Evolutionary conservation across 108 stramenopile genomes (phyloP).

Genomic region (Discostella pseudostelligera): DNA sequence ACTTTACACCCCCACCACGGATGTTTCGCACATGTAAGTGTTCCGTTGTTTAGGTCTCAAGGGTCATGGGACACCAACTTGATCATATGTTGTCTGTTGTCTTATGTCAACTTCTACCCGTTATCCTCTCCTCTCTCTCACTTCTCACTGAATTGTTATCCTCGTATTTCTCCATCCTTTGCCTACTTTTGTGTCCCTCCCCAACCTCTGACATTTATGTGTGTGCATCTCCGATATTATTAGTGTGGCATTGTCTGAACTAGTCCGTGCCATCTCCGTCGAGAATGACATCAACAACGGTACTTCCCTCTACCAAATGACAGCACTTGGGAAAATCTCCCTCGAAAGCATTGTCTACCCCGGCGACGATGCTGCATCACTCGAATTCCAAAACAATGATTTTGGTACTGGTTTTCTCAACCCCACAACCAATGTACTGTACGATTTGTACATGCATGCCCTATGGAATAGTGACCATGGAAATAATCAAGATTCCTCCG

Average conservation of each 20-base stretch:
- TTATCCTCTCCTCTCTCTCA: no score
- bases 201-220: no score
- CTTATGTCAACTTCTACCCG: no score
- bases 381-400: not conserved
- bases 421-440: slow-evolving; percentile 23
- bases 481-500: not conserved
- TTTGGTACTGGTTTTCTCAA: not conserved
- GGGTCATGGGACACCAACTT: no score
- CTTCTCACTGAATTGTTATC: no score
- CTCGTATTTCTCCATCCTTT: not conserved
- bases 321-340: not conserved
- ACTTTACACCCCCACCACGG: slow-evolving; percentile 33
- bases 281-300: slow-evolving; percentile 15
- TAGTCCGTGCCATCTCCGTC: slow-evolving; percentile 22
- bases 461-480: slow-evolving; percentile 24
- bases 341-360: slow-evolving; percentile 15
- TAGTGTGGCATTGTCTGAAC: not conserved
- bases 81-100: no score
- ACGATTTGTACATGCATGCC: slow-evolving; percentile 28
- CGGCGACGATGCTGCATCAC: not conserved
- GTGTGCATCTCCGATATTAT: no score
- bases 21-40: slow-evolving; percentile 39
- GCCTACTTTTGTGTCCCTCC: not conserved
- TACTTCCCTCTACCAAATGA: slow-evolving; percentile 9
- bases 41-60: no score